A percentile compares a stretch with the other conserved stretches of the same genome.
Conservation (phyloP, 208 protist species). For the Leishmania major region DNA sequence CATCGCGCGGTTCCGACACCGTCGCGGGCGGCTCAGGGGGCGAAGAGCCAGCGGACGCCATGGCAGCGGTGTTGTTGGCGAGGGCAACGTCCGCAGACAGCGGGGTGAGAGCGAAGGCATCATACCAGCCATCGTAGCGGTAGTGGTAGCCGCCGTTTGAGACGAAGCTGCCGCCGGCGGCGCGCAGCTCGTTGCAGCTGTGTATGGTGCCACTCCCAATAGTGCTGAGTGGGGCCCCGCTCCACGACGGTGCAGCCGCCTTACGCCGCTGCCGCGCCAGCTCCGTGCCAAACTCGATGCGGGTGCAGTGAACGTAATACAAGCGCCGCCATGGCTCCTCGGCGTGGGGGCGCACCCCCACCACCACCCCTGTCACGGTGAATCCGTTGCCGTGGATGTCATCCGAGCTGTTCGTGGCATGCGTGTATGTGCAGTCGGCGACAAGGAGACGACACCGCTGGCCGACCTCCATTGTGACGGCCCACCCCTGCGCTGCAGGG, state of each 20-base stretch:
- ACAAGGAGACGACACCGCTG: slow-evolving; percentile 41
- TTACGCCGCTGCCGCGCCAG: slow-evolving; percentile 17
- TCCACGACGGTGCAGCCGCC: slow-evolving; percentile 25
- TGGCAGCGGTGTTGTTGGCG: background rate
- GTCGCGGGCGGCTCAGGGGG: background rate
- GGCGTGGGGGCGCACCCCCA: slow-evolving; percentile 47
- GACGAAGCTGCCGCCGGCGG: slow-evolving; percentile 27
- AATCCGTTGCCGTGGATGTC: background rate
- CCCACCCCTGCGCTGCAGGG: background rate
- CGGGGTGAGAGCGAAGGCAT: slow-evolving; percentile 17
- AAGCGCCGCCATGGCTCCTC: slow-evolving; percentile 46
- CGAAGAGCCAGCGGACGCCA: background rate
- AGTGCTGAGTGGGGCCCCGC: slow-evolving; percentile 14
- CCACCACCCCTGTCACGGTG: slow-evolving; percentile 44
- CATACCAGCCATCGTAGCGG: slow-evolving; percentile 77
- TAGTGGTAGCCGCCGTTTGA: slow-evolving; percentile 69
- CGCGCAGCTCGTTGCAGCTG: slow-evolving; percentile 33
- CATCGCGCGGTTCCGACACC: background rate
- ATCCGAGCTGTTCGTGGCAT: background rate
- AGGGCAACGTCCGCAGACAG: background rate
- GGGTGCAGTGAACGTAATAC: slow-evolving; percentile 56
- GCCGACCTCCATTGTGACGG: slow-evolving; percentile 34
- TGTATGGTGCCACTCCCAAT: slow-evolving; percentile 30
- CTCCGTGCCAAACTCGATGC: slow-evolving; percentile 39
- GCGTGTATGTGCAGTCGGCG: background rate